A percentile compares a stretch with the other conserved stretches of the same genome.
These are phyloP conservation scores for Pseudevernia furfuracea DNA, from an alignment of 495 filamentous ascomycete genomes.

Conservation along the genomic window DNA sequence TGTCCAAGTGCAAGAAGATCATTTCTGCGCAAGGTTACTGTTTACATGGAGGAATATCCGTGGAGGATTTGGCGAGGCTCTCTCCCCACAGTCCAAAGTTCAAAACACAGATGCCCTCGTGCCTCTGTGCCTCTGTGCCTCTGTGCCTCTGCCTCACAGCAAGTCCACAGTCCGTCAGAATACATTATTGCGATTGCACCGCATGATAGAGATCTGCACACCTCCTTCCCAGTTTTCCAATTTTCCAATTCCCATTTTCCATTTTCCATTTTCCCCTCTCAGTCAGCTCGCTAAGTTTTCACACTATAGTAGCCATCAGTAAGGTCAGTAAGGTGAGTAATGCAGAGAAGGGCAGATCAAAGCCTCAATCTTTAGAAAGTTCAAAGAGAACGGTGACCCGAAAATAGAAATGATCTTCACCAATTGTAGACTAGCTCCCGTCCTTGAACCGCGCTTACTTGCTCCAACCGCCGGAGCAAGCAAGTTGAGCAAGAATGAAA, in stretches of 20 bases:
- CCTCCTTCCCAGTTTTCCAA: background rate
- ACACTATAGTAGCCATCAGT: background rate
- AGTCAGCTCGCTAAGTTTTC: background rate
- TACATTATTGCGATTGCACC: background rate
- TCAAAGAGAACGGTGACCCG: background rate
- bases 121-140: background rate
- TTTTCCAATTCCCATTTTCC: too few species aligned
- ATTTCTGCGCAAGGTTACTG: background rate
- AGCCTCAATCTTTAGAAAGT: slow-evolving; percentile 1
- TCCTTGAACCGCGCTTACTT: slow-evolving; percentile 16
- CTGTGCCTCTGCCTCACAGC: background rate
- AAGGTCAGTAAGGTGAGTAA: too few species aligned
- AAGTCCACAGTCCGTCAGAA: background rate
- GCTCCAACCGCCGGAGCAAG: slow-evolving; percentile 1
- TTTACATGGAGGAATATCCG: background rate
- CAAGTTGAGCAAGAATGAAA: background rate
- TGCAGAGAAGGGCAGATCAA: slow-evolving; percentile 8
- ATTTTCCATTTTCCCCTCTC: too few species aligned
- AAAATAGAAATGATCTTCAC: slow-evolving; percentile 16
- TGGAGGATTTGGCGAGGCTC: background rate
- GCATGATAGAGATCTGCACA: slow-evolving; percentile 7
- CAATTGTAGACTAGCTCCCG: slow-evolving; percentile 4
- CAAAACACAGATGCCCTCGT: too few species aligned
- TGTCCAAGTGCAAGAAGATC: background rate
- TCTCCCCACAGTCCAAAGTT: background rate